phyloP scores from a whole-genome alignment of 2,329 filamentous ascomycete genomes.

The Fusarium newnesense region DNA sequence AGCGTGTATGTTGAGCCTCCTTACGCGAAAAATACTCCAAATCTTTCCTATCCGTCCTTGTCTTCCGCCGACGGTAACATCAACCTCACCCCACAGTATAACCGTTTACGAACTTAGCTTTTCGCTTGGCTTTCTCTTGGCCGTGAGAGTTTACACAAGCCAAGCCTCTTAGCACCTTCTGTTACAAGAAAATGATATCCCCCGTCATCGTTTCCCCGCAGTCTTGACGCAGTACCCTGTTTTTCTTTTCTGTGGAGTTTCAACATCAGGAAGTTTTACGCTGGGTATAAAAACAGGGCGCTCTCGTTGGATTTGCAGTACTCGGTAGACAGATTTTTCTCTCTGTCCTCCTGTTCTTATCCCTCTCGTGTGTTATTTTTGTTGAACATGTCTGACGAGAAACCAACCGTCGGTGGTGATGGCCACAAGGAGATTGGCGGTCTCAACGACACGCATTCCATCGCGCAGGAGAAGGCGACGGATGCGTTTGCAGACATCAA shows the following conservation, averaged over 20 bases:
- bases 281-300: background rate
- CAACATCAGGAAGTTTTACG: background rate
- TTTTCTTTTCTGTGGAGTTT: slow-evolving; percentile 11
- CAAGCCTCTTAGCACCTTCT: slow-evolving; percentile 28
- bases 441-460: slow-evolving; percentile 5
- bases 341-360: background rate
- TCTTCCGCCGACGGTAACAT: background rate
- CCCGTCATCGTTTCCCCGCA: slow-evolving; percentile 12
- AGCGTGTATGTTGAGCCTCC: background rate
- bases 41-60: background rate
- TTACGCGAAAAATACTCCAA: slow-evolving; percentile 7
- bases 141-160: background rate
- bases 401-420: slow-evolving; percentile 3
- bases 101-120: slow-evolving; percentile 7
- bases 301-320: background rate
- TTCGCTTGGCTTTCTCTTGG: slow-evolving; percentile 19
- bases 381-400: slow-evolving; percentile 18
- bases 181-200: slow-evolving; percentile 12
- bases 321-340: background rate
- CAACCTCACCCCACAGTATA: background rate
- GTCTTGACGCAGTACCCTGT: slow-evolving; percentile 14
- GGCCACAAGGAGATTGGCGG: background rate
- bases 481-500: slow-evolving; percentile 17
- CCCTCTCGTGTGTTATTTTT: background rate
- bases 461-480: slow-evolving; percentile 16